A percentile compares a stretch with the other conserved stretches of the same genome.
These are phyloP conservation scores for Fusarium proliferatum DNA, from an alignment of 2,329 filamentous ascomycete species.

Conservation along the genomic window DNA sequence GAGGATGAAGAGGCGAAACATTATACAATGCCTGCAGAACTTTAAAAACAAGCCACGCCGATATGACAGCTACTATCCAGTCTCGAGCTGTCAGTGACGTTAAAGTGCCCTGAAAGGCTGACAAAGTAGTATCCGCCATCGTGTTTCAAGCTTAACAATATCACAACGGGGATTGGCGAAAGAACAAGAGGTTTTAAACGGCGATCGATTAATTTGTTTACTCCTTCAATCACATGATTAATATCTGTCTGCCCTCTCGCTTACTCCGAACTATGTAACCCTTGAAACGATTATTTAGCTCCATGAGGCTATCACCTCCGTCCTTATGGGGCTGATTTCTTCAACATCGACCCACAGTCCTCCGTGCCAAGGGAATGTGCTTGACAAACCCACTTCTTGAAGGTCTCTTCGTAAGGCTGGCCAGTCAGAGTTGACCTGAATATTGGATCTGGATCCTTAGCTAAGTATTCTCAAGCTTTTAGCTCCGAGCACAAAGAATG, in stretches of 20 bases:
- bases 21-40: slow-evolving; percentile 9
- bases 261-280: not conserved
- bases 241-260: not conserved
- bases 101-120: not conserved
- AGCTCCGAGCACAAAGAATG: not conserved
- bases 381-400: accelerated
- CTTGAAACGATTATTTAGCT: not conserved
- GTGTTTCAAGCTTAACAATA: not conserved
- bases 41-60: not conserved
- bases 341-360: not conserved
- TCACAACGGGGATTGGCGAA: not conserved
- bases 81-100: not conserved
- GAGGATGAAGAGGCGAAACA: slow-evolving; percentile 16
- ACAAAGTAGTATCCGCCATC: not conserved
- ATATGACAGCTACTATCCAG: not conserved
- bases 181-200: not conserved
- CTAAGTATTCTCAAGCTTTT: not conserved
- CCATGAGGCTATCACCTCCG: not conserved
- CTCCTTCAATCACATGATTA: not conserved
- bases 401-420: not conserved
- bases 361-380: not conserved
- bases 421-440: not conserved
- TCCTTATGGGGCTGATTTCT: not conserved
- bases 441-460: not conserved
- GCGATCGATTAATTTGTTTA: not conserved